Evolutionary conservation across 2,329 filamentous ascomycete genomes (phyloP), one percentile per base, ranked within the genome.

Genomic region (Alternaria conjuncta): DNA sequence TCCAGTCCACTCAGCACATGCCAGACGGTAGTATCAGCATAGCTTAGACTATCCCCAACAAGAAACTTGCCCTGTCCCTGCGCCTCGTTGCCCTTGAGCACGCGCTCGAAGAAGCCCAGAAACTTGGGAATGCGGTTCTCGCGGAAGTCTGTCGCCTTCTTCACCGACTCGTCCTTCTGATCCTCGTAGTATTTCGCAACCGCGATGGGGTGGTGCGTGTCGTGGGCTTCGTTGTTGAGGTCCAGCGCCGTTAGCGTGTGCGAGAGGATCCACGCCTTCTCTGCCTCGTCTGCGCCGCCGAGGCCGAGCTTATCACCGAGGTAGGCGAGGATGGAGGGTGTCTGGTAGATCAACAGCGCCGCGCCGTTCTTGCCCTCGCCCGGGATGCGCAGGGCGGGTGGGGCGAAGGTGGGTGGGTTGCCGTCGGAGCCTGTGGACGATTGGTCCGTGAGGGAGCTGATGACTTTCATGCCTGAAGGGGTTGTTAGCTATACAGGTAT

Each of bases 1-100:
- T 84, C 82, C 43, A 88, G 79, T 3, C 84, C 83, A 67, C 83
- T 81, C 32, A 85, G 57, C 15, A 90, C 88, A 79, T 93, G 91
- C 83, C 90, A 94, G 1, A 94, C 75, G 3, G 91, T 89, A 53
- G 91, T 82, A 75, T 95, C 92, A 13, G 91, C 92, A 77, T 91
- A 92, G 0, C 88, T 92, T 66, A 94, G 69, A 65, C 82, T 81
- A 0, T 83, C 85, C 0, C 89, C 90, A 49, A 92, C 89, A 0
- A 95, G 77, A 84, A 89, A 93, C 23, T 87, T 84, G 3, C 81
- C 87, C 6, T 87, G 82, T 0, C 87, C 86, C 0, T 84, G 83
- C 62, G 84, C 86, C 28, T 86, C 82, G 69, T 89, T 87, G 8
- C 84, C 83, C 67, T 83, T 81, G 6, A 95, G 75, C 18, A 90